These are phyloP conservation scores for Melastoma malabathricum DNA, from an alignment of 345 rosid species.

Conservation along the genomic window DNA sequence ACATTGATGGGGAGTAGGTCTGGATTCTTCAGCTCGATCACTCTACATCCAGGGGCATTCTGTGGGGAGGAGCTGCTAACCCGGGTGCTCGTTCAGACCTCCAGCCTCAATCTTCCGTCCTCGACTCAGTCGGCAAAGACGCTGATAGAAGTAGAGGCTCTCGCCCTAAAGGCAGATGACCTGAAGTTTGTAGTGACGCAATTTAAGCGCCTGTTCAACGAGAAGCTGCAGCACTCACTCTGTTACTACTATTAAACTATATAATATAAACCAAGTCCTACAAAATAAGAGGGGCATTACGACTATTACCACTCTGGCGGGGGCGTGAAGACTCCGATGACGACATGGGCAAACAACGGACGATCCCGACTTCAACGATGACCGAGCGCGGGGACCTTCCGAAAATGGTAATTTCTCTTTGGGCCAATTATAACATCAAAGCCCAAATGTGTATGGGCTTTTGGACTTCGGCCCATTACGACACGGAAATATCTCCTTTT, in stretches of 20 bases:
- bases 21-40: constrained; percentile 71
- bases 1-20: constrained; percentile 72
- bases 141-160: constrained; percentile 57
- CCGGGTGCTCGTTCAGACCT: constrained; percentile 55
- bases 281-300: too few relatives aligned
- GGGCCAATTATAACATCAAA: too few relatives aligned
- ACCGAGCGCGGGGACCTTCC: not conserved
- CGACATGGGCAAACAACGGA: constrained; percentile 4
- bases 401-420: too few relatives aligned
- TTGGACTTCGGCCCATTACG: too few relatives aligned
- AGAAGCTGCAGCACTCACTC: constrained; percentile 81
- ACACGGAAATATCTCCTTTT: too few relatives aligned
- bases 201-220: constrained; percentile 73
- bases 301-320: not conserved
- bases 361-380: constrained; percentile 51
- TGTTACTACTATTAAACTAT: constrained; percentile 89
- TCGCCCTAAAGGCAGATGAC: constrained; percentile 63
- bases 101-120: constrained; percentile 41
- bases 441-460: too few relatives aligned
- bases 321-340: constrained; percentile 4
- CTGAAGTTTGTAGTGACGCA: constrained; percentile 69
- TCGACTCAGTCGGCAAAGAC: constrained; percentile 63
- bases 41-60: constrained; percentile 61
- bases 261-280: too few relatives aligned
- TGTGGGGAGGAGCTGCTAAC: constrained; percentile 86